phyloP scores from a whole-genome alignment of 2,329 filamentous ascomycete genomes.

The Paracoccidioides lutzii region DNA sequence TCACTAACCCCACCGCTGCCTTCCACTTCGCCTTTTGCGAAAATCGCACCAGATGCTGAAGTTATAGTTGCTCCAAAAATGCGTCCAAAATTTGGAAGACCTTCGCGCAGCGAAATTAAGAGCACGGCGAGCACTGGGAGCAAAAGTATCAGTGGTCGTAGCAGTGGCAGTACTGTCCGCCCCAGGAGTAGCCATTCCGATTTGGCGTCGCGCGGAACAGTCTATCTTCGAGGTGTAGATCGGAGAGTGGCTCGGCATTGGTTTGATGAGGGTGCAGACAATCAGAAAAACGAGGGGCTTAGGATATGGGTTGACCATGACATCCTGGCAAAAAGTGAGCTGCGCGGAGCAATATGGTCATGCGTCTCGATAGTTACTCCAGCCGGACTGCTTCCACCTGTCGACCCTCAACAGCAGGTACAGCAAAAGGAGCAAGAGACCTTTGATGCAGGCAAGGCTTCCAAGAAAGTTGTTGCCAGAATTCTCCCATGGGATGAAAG shows the following conservation, averaged over 20 bases:
- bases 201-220: conserved; percentile 37
- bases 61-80: conserved; percentile 95
- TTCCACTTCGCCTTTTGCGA: conserved; percentile 64
- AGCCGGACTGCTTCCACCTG: conserved; percentile 56
- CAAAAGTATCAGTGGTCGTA: conserved; percentile 58
- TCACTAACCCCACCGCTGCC: conserved; percentile 65
- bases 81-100: conserved; percentile 54
- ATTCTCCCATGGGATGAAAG: conserved; percentile 73
- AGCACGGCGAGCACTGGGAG: conserved; percentile 70
- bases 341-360: conserved; percentile 66
- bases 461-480: conserved; percentile 61
- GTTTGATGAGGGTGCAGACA: conserved; percentile 57
- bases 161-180: conserved; percentile 57
- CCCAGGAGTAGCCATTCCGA: conserved; percentile 48
- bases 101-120: conserved; percentile 54
- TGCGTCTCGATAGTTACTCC: conserved; percentile 79
- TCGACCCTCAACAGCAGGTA: conserved; percentile 55
- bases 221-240: conserved; percentile 74
- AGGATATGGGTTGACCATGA: conserved; percentile 79
- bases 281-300: conserved; percentile 45
- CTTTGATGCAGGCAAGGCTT: conserved; percentile 43
- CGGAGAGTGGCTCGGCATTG: conserved; percentile 55
- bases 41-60: conserved; percentile 86
- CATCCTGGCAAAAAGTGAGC: conserved; percentile 54
- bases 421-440: conserved; percentile 52